phyloP scores from a whole-genome alignment of 805 yeast genomes.

The Barnettozyma botsteinii region DNA sequence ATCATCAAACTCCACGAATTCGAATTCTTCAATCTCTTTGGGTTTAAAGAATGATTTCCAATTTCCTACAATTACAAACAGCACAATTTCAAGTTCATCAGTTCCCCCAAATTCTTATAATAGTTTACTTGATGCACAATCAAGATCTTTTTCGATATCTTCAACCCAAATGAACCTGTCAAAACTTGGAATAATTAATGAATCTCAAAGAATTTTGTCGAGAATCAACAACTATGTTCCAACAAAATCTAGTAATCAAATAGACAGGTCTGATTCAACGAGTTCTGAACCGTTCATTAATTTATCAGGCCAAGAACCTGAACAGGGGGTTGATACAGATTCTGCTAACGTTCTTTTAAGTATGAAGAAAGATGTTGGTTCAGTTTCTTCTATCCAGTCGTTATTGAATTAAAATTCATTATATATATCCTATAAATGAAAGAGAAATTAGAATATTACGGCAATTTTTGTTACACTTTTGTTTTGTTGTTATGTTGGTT shows the following conservation, averaged over 20 bases:
- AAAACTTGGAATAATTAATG: background rate
- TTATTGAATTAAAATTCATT: constrained; percentile 22
- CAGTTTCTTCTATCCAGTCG: constrained; percentile 20
- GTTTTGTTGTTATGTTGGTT: too few relatives aligned
- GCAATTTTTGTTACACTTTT: too few relatives aligned
- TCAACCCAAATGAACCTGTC: background rate
- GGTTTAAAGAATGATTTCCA: constrained; percentile 17
- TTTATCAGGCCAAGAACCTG: constrained; percentile 5
- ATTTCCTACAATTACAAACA: constrained; percentile 11
- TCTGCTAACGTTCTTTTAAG: constrained; percentile 19
- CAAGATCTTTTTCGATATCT: background rate
- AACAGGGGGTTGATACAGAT: constrained; percentile 8
- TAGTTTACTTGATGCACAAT: background rate
- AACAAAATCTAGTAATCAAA: background rate
- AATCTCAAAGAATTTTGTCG: background rate
- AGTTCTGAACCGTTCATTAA: constrained; percentile 5
- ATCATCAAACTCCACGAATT: constrained; percentile 1
- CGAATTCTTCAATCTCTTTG: background rate
- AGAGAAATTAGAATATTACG: too few relatives aligned
- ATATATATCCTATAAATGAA: too few relatives aligned
- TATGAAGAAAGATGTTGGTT: constrained; percentile 18
- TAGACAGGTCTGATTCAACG: background rate
- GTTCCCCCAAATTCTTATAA: background rate
- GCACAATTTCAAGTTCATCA: background rate
- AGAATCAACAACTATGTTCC: too few relatives aligned